A percentile compares a stretch with the other conserved stretches of the same genome.
These are phyloP conservation scores for Phylloporus sp. DNA, from an alignment of 1,284 basidiomycete species.

Conservation along the genomic window DNA sequence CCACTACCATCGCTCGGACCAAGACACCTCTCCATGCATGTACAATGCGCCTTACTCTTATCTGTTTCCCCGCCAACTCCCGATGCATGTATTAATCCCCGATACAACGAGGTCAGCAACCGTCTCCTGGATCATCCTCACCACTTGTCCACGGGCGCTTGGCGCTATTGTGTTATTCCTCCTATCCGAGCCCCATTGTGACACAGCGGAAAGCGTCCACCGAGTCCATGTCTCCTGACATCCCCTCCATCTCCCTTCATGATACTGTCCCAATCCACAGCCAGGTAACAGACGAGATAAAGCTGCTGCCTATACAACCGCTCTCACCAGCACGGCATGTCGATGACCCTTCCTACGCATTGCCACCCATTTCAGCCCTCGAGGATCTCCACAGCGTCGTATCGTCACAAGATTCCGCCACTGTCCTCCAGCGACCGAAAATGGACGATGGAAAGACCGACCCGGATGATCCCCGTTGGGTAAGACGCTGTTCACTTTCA, in stretches of 20 bases:
- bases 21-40: constrained; percentile 29
- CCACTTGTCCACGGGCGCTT: constrained; percentile 38
- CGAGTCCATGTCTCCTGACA: constrained; percentile 47
- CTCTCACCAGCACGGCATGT: constrained; percentile 37
- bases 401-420: constrained; percentile 57
- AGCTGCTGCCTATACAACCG: constrained; percentile 56
- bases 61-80: constrained; percentile 33
- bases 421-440: constrained; percentile 61
- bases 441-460: constrained; percentile 47
- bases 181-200: constrained; percentile 42
- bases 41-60: constrained; percentile 35
- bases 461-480: constrained; percentile 28
- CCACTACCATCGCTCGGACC: constrained; percentile 31
- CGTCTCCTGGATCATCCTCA: constrained; percentile 33
- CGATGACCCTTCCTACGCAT: constrained; percentile 45
- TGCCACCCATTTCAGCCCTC: constrained; percentile 71
- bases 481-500: constrained; percentile 41
- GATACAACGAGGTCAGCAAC: constrained; percentile 31
- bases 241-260: constrained; percentile 42
- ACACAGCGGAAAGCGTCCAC: constrained; percentile 31
- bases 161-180: constrained; percentile 43
- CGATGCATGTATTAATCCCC: constrained; percentile 32
- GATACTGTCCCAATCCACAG: constrained; percentile 27
- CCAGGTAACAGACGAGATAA: constrained; percentile 43
- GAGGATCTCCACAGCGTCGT: constrained; percentile 60